phyloP scores from a whole-genome alignment of 1,284 basidiomycete genomes.

The Vanrija sp. region DNA sequence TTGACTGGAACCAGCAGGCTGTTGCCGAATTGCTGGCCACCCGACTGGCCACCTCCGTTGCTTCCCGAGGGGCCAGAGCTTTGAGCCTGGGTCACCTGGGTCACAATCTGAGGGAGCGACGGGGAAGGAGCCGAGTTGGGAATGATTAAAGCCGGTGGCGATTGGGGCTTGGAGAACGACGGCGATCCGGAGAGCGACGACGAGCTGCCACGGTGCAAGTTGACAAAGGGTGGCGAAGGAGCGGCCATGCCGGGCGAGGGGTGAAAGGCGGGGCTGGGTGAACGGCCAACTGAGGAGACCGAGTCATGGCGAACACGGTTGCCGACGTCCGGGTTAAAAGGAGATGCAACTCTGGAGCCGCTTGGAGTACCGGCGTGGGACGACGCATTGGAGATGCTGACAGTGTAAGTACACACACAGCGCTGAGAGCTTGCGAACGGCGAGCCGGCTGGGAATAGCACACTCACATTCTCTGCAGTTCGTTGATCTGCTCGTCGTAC shows the following conservation, averaged over 20 bases:
- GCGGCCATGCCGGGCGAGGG: slow-evolving; percentile 17
- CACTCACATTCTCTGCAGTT: slow-evolving; percentile 42
- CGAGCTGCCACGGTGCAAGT: slow-evolving; percentile 15
- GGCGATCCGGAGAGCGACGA: slow-evolving; percentile 29
- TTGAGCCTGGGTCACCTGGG: slow-evolving; percentile 3
- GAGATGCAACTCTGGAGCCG: slow-evolving; percentile 14
- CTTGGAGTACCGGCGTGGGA: slow-evolving; percentile 20
- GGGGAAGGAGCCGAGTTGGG: slow-evolving; percentile 37
- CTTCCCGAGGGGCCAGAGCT: too few species aligned
- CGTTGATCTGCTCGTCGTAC: slow-evolving; percentile 27
- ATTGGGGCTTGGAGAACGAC: slow-evolving; percentile 44
- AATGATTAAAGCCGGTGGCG: slow-evolving; percentile 47
- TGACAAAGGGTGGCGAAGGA: slow-evolving; percentile 18
- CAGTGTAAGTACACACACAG: neutral
- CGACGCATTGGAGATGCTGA: slow-evolving; percentile 27
- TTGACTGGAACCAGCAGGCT: slow-evolving; percentile 39
- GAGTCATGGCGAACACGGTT: slow-evolving; percentile 14
- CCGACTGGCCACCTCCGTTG: neutral
- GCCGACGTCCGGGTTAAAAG: slow-evolving; percentile 9
- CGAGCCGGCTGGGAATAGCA: neutral
- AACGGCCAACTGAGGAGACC: slow-evolving; percentile 18
- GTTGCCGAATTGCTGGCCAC: slow-evolving; percentile 14
- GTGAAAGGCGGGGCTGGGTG: slow-evolving; percentile 23
- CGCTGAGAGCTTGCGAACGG: neutral
- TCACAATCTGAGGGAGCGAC: slow-evolving; percentile 33